A percentile compares a stretch with the other conserved stretches of the same genome.
Evolutionary conservation across 768 basidiomycete genomes (phyloP).

Genomic region (Suillus spraguei): DNA sequence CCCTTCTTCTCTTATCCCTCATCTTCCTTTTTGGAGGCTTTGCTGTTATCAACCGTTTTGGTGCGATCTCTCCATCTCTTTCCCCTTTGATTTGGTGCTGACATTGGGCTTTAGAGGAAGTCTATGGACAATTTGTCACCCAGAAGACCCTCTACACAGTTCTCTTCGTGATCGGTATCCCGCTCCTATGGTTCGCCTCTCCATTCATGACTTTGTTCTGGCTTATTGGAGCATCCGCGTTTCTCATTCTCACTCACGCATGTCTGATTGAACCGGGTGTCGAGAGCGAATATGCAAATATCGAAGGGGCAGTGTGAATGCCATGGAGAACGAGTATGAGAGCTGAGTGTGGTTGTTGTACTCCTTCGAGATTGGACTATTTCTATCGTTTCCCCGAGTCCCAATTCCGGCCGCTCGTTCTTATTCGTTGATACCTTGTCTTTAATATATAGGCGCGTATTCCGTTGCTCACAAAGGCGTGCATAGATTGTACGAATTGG

Average conservation of each 20-base stretch:
- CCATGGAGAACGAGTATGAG: not conserved
- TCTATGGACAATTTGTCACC: slow-evolving; percentile 54
- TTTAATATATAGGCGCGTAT: not conserved
- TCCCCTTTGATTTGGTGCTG: not conserved
- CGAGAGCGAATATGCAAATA: slow-evolving; percentile 87
- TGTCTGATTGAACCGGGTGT: slow-evolving; percentile 91
- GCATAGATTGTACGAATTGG: slow-evolving; percentile 1
- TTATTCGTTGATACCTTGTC: slow-evolving; percentile 4
- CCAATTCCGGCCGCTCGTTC: not conserved
- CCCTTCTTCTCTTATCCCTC: slow-evolving; percentile 79
- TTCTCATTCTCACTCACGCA: slow-evolving; percentile 88
- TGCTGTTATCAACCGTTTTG: slow-evolving; percentile 84
- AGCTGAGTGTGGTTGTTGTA: slow-evolving; percentile 4
- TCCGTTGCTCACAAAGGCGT: not conserved
- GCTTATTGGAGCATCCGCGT: slow-evolving; percentile 85
- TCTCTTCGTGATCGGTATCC: slow-evolving; percentile 91
- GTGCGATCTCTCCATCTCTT: slow-evolving; percentile 44
- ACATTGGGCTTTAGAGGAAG: not conserved
- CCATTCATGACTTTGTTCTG: slow-evolving; percentile 89
- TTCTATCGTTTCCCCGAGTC: not conserved
- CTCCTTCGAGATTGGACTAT: slow-evolving; percentile 6
- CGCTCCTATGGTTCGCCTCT: slow-evolving; percentile 78
- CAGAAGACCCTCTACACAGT: slow-evolving; percentile 88
- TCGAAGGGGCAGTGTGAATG: slow-evolving; percentile 65
- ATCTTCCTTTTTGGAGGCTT: slow-evolving; percentile 93